Conservation (phyloP, 176 grass and related monocot species). For the Themeda triandra region DNA sequence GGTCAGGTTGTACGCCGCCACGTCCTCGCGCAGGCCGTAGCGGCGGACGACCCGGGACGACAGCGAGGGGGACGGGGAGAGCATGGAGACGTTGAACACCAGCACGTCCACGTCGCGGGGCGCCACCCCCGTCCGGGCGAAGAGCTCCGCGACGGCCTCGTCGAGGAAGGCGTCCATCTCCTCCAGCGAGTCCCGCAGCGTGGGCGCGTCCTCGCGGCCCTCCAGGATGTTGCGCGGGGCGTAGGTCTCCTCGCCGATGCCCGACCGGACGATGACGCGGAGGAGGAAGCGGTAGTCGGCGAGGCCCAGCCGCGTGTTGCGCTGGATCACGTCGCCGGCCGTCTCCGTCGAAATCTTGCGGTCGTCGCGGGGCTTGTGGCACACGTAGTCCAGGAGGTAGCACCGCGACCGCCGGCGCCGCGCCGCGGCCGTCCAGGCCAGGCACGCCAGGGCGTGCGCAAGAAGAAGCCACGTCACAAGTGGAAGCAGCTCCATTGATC, state of each 20-base stretch:
- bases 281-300: constrained; percentile 66
- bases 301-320: constrained; percentile 37
- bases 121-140: constrained; percentile 9
- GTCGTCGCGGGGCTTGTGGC: constrained; percentile 46
- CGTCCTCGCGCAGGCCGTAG: constrained; percentile 59
- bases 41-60: constrained; percentile 33
- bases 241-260: constrained; percentile 75
- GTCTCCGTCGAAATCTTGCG: constrained; percentile 43
- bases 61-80: constrained; percentile 61
- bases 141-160: constrained; percentile 35
- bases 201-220: constrained; percentile 42
- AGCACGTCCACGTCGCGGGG: constrained; percentile 51
- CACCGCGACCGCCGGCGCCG: constrained; percentile 22
- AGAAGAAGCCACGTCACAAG: constrained; percentile 22
- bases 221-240: constrained; percentile 45
- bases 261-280: constrained; percentile 59
- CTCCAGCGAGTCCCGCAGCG: constrained; percentile 30
- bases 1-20: constrained; percentile 59
- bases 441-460: not conserved
- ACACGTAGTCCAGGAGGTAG: constrained; percentile 75
- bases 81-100: constrained; percentile 54
- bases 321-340: constrained; percentile 37
- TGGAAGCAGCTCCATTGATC: constrained; percentile 9
- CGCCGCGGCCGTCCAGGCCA: not conserved
- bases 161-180: constrained; percentile 65